Conservation (phyloP, 768 basidiomycete genomes). For the Myochromella boudieri region DNA sequence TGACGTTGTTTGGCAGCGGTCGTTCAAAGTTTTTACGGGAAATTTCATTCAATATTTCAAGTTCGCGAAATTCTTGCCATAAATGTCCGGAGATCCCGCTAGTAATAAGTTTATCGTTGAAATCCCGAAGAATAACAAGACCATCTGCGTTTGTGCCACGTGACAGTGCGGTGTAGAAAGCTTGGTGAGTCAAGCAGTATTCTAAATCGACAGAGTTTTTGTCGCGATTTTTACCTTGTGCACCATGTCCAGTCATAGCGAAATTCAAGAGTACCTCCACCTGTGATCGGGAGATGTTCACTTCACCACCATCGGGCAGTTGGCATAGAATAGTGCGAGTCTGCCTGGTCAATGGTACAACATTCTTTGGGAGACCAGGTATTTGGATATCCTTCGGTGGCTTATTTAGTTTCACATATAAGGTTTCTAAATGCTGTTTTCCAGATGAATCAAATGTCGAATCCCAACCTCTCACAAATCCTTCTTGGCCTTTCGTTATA, state of each 20-base stretch:
- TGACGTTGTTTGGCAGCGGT: conserved; percentile 16
- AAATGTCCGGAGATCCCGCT: conserved; percentile 23
- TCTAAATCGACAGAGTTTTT: conserved; percentile 29
- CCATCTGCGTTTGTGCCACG: conserved; percentile 24
- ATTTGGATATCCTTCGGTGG: no score
- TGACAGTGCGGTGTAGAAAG: conserved; percentile 31
- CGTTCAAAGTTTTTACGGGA: conserved; percentile 24
- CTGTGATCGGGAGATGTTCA: conserved; percentile 18
- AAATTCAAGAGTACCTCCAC: conserved; percentile 24
- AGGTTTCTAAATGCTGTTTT: conserved; percentile 20
- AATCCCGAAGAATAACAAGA: conserved; percentile 29
- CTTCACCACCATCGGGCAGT: conserved; percentile 13
- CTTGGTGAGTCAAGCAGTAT: conserved; percentile 19
- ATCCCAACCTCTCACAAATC: conserved; percentile 14
- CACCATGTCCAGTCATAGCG: conserved; percentile 28
- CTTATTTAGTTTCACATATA: conserved; percentile 27
- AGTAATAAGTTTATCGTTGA: conserved; percentile 22
- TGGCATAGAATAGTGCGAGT: conserved; percentile 7
- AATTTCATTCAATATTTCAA: conserved; percentile 35
- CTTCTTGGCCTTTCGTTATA: conserved; percentile 36
- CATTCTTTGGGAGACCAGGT: conserved; percentile 9
- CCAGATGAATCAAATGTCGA: conserved; percentile 1
- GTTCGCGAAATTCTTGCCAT: conserved; percentile 31
- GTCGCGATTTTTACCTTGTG: conserved; percentile 26
- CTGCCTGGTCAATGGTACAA: conserved; percentile 14